phyloP scores from a whole-genome alignment of 768 basidiomycete genomes.

The Suillus variegatus region DNA sequence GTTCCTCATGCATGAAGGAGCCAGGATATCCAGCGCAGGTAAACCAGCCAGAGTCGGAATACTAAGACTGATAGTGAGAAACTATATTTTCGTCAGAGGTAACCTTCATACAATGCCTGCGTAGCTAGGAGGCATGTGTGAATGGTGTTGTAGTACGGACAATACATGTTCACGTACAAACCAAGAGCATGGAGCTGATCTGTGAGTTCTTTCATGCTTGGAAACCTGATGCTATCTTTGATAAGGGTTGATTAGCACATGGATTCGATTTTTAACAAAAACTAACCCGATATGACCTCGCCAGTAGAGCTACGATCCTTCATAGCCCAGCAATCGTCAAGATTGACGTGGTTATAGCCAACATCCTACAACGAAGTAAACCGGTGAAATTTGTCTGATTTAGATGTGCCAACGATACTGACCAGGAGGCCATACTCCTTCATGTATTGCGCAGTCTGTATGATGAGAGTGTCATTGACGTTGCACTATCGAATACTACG shows the following conservation, averaged over 20 bases:
- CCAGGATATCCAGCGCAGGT: constrained; percentile 64
- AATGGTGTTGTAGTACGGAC: background rate
- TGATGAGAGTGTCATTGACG: constrained; percentile 52
- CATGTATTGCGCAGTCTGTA: constrained; percentile 53
- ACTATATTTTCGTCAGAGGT: background rate
- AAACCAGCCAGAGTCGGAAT: constrained; percentile 69
- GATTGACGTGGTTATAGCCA: constrained; percentile 59
- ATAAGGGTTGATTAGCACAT: background rate
- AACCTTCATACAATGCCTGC: constrained; percentile 55
- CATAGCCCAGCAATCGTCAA: constrained; percentile 67
- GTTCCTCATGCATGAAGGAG: constrained; percentile 60
- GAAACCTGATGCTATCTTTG: constrained; percentile 51
- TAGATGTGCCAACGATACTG: constrained; percentile 2
- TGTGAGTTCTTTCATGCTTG: constrained; percentile 57
- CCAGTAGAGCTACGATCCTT: constrained; percentile 52
- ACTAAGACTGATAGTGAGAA: constrained; percentile 35
- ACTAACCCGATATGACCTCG: constrained; percentile 54
- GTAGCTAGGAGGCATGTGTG: constrained; percentile 35
- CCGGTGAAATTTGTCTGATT: constrained; percentile 7
- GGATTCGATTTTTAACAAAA: background rate
- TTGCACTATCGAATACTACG: constrained; percentile 44
- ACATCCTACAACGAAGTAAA: constrained; percentile 39
- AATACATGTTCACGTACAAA: constrained; percentile 41
- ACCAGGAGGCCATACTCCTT: constrained; percentile 54
- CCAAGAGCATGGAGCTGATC: constrained; percentile 54